Conservation (phyloP, 805 yeast genomes). For the Cyberlindnera americana region DNA sequence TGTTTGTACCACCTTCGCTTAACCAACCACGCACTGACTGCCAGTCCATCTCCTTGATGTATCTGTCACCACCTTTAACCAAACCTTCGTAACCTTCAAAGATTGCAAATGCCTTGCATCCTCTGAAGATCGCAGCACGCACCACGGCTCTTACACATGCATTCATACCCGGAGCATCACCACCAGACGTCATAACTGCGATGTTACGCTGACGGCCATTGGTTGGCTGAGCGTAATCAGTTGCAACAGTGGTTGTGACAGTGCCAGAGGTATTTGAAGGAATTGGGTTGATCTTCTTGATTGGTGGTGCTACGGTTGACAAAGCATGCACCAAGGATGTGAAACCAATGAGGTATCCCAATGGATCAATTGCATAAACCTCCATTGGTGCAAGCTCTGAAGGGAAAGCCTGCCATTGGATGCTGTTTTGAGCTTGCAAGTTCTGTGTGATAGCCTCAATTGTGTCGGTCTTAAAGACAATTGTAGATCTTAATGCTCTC, state of each 20-base stretch:
- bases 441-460: constrained; percentile 28
- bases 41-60: constrained; percentile 80
- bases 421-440: constrained; percentile 24
- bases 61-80: constrained; percentile 74
- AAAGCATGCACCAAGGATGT: constrained; percentile 58
- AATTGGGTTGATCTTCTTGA: constrained; percentile 4
- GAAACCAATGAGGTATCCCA: constrained; percentile 81
- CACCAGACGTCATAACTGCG: constrained; percentile 98
- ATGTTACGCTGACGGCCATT: constrained; percentile 40
- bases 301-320: constrained; percentile 41
- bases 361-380: constrained; percentile 75
- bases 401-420: constrained; percentile 59
- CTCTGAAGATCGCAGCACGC: constrained; percentile 80
- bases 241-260: neutral
- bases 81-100: constrained; percentile 95
- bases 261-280: constrained; percentile 1
- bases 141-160: constrained; percentile 95
- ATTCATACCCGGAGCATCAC: constrained; percentile 99
- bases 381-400: constrained; percentile 72
- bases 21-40: constrained; percentile 93
- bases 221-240: constrained; percentile 1
- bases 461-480: constrained; percentile 34
- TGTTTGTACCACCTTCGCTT: constrained; percentile 89
- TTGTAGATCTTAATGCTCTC: constrained; percentile 43
- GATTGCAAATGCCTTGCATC: constrained; percentile 88